Base-by-base conservation (phyloP, 257 asterid species). In the Ocimum tenuiflorum region DNA sequence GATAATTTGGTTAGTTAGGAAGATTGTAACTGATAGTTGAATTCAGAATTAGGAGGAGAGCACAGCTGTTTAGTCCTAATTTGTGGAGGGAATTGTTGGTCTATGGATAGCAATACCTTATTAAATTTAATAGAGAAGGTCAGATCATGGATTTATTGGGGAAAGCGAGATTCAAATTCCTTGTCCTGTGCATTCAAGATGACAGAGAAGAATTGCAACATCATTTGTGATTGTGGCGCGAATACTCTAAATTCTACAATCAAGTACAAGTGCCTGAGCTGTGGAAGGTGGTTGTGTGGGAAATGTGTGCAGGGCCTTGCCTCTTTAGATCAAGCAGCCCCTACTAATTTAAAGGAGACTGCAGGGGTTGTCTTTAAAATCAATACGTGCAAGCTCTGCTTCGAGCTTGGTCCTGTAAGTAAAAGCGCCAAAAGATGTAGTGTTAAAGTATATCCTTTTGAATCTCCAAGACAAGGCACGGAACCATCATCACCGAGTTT, bases 401-500 rank as follows among this genome's bases (percentile, higher is more conserved):
- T 68, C 19, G 83, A 70, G 23, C 75, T 83, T 39, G 57, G 73
- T 45, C 73, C 80, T 19, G 36, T 67, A 15, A 77, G 75, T 65
- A 63, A 77, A 70, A 20, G 67, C 50, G 67, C 60, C 43, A 70
- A 67, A 67, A 84, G 70, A 68, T 76, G 77, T 72, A 66, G 79
- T 64, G 82, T 77, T 69, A 84, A 85, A 79, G 58, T 91, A 36
- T 59, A 86, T 72, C 96, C 96, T 48, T 81, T 83, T 49, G 95
- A 84, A 62, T 88, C 91, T 60, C 91, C 95, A 1, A 81, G 85
- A 60, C 79, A 73, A 74, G 80, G 86, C 82, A 84, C 88, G 11
- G 91, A 86, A 64, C 88, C 83, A 42, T 79, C 80, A 31, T 88
- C 94, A 66, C 92, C 96, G 27, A 70, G 75, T 83, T 87, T 82